Evolutionary conservation across 129 eudicot genomes (phyloP).

Genomic region (Flaveria linearis): DNA sequence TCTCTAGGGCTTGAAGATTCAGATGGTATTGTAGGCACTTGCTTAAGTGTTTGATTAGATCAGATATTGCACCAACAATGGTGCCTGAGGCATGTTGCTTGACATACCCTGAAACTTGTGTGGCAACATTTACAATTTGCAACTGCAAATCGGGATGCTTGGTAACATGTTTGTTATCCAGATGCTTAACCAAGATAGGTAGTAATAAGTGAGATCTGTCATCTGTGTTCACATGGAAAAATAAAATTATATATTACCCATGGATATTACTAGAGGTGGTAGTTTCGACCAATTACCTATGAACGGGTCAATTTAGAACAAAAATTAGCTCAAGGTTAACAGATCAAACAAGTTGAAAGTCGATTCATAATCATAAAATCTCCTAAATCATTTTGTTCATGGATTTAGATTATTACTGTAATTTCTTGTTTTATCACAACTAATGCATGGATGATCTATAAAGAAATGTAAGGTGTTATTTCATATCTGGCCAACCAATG

Average conservation of each 20-base stretch:
- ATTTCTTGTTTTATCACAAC: background rate
- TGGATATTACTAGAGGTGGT: background rate
- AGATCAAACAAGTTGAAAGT: background rate
- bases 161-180: slow-evolving; percentile 67
- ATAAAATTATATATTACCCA: background rate
- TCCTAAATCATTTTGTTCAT: background rate
- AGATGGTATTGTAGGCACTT: slow-evolving; percentile 58
- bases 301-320: background rate
- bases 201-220: slow-evolving; percentile 64
- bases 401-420: background rate
- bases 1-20: slow-evolving; percentile 59
- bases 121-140: slow-evolving; percentile 52
- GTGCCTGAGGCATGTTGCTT: slow-evolving; percentile 58
- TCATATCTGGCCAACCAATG: background rate
- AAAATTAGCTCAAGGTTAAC: background rate
- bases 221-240: slow-evolving; percentile 36
- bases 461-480: background rate
- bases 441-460: background rate
- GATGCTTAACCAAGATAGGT: slow-evolving; percentile 69
- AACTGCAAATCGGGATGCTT: slow-evolving; percentile 63
- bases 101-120: slow-evolving; percentile 51
- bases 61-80: slow-evolving; percentile 68
- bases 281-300: background rate
- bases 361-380: background rate
- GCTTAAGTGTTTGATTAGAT: slow-evolving; percentile 63